Conservation (phyloP, 2,329 filamentous ascomycete species). For the Calonectria honghensis region DNA sequence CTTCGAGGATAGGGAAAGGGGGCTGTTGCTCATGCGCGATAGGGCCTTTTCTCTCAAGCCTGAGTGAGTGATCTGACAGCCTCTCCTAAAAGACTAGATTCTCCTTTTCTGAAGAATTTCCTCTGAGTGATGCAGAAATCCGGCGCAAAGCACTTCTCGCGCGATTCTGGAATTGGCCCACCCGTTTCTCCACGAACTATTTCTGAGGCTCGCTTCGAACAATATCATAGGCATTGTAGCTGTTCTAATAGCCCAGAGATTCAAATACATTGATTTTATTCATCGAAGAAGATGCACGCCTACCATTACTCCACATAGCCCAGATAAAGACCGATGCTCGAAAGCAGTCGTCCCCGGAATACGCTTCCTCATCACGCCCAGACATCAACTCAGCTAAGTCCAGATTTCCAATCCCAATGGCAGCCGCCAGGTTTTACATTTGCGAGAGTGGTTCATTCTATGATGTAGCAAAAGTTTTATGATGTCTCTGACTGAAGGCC, state of each 20-base stretch:
- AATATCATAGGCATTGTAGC: background rate
- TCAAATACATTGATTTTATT: conserved; percentile 59
- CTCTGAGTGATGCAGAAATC: conserved; percentile 48
- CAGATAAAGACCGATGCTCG: conserved; percentile 24
- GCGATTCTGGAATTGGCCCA: background rate
- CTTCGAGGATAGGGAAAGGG: background rate
- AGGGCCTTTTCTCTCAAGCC: background rate
- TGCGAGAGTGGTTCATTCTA: conserved; percentile 24
- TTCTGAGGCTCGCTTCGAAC: background rate
- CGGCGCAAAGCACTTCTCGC: conserved; percentile 44
- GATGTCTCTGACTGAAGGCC: conserved; percentile 35
- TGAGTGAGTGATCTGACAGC: background rate
- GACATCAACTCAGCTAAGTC: conserved; percentile 9
- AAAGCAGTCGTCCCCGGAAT: background rate
- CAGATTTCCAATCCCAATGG: conserved; percentile 22
- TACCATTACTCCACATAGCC: conserved; percentile 32
- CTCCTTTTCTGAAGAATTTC: conserved; percentile 47
- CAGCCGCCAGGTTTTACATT: conserved; percentile 37
- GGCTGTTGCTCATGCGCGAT: background rate
- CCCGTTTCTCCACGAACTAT: background rate
- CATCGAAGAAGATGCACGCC: conserved; percentile 48
- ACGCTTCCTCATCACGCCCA: conserved; percentile 11
- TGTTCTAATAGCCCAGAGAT: conserved; percentile 45
- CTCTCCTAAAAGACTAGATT: conserved; percentile 39
- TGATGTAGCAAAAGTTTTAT: conserved; percentile 24